Base-by-base conservation (phyloP, 2,329 filamentous ascomycete genomes). In the Phaeosphaeriaceae sp. region DNA sequence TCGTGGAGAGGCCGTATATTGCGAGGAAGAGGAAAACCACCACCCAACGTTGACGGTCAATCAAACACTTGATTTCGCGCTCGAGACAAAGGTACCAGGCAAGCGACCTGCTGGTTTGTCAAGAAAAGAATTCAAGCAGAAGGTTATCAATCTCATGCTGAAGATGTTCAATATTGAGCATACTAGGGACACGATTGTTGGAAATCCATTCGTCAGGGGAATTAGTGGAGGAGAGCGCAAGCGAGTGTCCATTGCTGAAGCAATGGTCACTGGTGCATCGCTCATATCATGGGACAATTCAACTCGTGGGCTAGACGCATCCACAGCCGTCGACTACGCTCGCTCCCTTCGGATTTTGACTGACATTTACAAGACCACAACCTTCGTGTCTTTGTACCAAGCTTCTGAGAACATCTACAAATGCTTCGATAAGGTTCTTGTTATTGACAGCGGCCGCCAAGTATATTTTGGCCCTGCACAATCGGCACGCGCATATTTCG, bases 81-180 rank as follows among this genome's bases (percentile, higher is more conserved):
- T 95, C 3, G 89, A 94, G 65, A 89, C 87, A 26, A 96, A 95
- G 74, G 87, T 90, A 12, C 91, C 92, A 5, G 87, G 88, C 13
- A 92, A 92, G 72, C 81, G 90, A 38, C 89, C 90, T 0, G 83
- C 81, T 3, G 90, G 89, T 17, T 81, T 94, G 60, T 86, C 83
- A 32, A 88, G 89, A 69, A 71, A 75, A 5, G 86, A 88, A 13
- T 93, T 93, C 77, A 92, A 92, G 76, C 81, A 88, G 41, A 85
- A 86, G 60, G 85, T 95, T 48, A 78, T 92, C 52, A 81, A 84
- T 15, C 83, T 87, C 64, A 79, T 96, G 50, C 79, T 96, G 42
- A 90, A 90, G 66, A 94, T 95, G 89, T 95, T 96, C 79, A 94
- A 93, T 68, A 96, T 96, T 45, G 88, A 92, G 71, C 91, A 96